Percentiles rank a stretch among this genome's conserved stretches.
These are phyloP conservation scores for Scedosporium aurantiacum DNA, from an alignment of 2,329 filamentous ascomycete species.

Conservation along the genomic window DNA sequence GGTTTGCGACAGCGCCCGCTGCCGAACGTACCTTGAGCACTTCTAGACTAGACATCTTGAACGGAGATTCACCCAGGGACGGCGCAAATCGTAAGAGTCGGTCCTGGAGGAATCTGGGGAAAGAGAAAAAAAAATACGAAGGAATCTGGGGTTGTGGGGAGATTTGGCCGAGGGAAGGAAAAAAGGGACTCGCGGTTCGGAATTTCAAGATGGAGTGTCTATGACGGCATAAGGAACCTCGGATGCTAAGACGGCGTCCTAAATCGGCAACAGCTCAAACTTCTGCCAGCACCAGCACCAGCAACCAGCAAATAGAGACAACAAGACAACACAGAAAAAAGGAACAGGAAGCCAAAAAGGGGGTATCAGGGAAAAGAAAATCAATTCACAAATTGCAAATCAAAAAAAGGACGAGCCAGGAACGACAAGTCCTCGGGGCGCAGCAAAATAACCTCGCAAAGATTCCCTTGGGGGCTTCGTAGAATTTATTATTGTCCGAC, in stretches of 20 bases:
- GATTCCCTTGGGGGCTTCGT: no score
- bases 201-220: neutral
- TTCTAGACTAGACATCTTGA: constrained; percentile 14
- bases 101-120: neutral
- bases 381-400: no score
- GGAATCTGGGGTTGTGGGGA: neutral
- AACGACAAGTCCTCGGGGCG: no score
- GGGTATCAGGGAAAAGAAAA: neutral
- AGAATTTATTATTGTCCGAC: no score
- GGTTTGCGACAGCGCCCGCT: neutral
- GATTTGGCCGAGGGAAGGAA: neutral
- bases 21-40: constrained; percentile 17
- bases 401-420: no score
- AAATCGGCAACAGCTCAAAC: neutral
- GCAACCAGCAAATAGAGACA: no score
- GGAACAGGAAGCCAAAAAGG: no score
- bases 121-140: neutral
- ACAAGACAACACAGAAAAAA: no score
- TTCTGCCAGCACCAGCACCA: neutral
- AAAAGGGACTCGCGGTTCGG: neutral
- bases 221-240: neutral
- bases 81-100: neutral
- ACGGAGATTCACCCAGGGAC: neutral
- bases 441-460: no score
- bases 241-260: neutral